Base-by-base conservation (phyloP, 1,284 basidiomycete species). In the Trametes polyzona region DNA sequence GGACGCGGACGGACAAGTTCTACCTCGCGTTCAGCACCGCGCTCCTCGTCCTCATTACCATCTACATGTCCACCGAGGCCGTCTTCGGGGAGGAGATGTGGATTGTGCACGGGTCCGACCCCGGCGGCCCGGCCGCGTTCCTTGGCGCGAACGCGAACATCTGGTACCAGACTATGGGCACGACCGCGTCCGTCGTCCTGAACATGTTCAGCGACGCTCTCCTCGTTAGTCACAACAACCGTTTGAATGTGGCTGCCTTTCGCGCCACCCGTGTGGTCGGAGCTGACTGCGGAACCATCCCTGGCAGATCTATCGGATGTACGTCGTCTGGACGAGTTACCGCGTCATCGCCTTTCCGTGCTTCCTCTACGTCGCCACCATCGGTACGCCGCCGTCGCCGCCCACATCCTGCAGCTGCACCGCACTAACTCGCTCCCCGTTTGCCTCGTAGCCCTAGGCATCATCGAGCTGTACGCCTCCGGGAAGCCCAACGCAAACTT, bases 11-110 rank as follows among this genome's bases (percentile, higher is more conserved):
- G 19, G 63, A 64, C 51, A 56, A 55, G 33, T 59, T 61, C 55
- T 63, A 60, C 46, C 43, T 66, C 26, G 49, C 30, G 29, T 60
- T 64, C 61, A 66, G 65, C 54, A 64, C 62, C 2, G 57, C 52
- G 19, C 37, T 61, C 3, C 55, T 66, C 9, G 9, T 59, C 24
- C 52, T 64, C 41, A 63, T 53, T 55, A 64, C 65, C 10, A 55
- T 63, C 17, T 61, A 61, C 40, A 35, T 63, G 32, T 58, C 65
- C 17, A 52, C 54, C 1, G 47, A 64, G 23, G 55, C 58, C 14
- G 57, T 62, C 2, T 66, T 66, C 48, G 65, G 65, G 8, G 52
- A 63, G 41, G 57, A 61, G 35, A 63, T 64, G 61, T 66, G 65
- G 65, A 58, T 66, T 32, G 56, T 59, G 9, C 49, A 66, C 37